Evolutionary conservation across 1,139 yeast genomes (phyloP).

Genomic region (Candida tropicalis): DNA sequence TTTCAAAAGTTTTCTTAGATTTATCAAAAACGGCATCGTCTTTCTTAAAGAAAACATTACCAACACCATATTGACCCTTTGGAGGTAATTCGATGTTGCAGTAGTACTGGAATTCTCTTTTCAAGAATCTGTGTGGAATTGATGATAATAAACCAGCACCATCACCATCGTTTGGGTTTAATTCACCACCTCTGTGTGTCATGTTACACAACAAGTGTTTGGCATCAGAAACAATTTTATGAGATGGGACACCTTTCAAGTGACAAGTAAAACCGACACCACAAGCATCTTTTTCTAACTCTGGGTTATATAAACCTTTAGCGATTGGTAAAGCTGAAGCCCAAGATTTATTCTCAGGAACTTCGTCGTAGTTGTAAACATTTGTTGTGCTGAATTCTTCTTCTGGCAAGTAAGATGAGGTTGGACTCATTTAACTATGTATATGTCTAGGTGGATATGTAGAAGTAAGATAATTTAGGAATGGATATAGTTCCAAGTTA

Average conservation of each 20-base stretch:
- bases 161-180: conserved; percentile 96
- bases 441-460: not conserved
- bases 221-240: conserved; percentile 93
- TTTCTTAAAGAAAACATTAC: conserved; percentile 89
- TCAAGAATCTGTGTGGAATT: conserved; percentile 85
- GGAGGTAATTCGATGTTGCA: conserved; percentile 65
- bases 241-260: conserved; percentile 84
- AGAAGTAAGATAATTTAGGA: not conserved
- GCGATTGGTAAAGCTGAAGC: conserved; percentile 85
- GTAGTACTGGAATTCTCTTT: conserved; percentile 76
- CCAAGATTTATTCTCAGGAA: conserved; percentile 85
- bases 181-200: conserved; percentile 99
- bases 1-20: conserved; percentile 76
- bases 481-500: no score
- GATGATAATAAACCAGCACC: conserved; percentile 98
- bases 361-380: conserved; percentile 70
- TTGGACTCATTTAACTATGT: conserved; percentile 16
- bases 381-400: conserved; percentile 39
- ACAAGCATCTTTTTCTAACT: conserved; percentile 93
- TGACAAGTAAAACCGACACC: conserved; percentile 98
- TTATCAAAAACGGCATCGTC: conserved; percentile 67
- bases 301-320: conserved; percentile 93
- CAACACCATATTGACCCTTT: conserved; percentile 90
- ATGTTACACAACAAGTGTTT: conserved; percentile 86
- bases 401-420: conserved; percentile 35